Evolutionary conservation across 179 eudicot genomes (phyloP).

Genomic region (Silene vulgaris): DNA sequence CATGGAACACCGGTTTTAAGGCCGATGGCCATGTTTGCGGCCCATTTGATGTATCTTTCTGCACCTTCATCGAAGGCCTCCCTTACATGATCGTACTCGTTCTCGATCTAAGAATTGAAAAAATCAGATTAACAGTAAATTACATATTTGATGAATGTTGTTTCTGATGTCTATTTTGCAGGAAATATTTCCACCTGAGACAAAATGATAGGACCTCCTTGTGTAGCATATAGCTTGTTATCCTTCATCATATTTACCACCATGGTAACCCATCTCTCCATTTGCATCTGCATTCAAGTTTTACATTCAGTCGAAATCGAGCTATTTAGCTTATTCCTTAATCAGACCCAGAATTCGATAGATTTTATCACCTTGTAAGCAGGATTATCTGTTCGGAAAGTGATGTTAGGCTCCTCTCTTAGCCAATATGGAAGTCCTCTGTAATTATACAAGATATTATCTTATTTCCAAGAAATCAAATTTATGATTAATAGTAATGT

Average conservation of each 20-base stretch:
- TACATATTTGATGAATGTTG: too few relatives aligned
- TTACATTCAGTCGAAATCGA: not conserved
- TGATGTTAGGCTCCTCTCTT: slow-evolving; percentile 55
- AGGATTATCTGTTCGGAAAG: slow-evolving; percentile 64
- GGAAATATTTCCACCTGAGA: slow-evolving; percentile 48
- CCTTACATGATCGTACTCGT: slow-evolving; percentile 75
- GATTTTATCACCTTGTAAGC: slow-evolving; percentile 56
- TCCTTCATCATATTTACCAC: slow-evolving; percentile 56
- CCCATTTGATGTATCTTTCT: slow-evolving; percentile 60
- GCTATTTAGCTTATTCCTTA: not conserved
- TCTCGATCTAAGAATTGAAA: slow-evolving; percentile 53
- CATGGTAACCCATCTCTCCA: slow-evolving; percentile 49
- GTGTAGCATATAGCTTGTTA: slow-evolving; percentile 60
- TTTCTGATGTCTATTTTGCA: not conserved
- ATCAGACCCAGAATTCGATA: too few relatives aligned
- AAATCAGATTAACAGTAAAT: not conserved
- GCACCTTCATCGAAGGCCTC: slow-evolving; percentile 51
- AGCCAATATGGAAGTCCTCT: slow-evolving; percentile 97
- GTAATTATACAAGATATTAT: slow-evolving; percentile 15
- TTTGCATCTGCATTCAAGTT: slow-evolving; percentile 39
- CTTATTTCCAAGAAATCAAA: not conserved
- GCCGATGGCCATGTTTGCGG: slow-evolving; percentile 57
- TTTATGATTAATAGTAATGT: not conserved
- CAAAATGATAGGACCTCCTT: slow-evolving; percentile 91
- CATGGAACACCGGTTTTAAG: slow-evolving; percentile 71